Base-by-base conservation (phyloP, 495 filamentous ascomycete genomes). In the Viridothelium virens region DNA sequence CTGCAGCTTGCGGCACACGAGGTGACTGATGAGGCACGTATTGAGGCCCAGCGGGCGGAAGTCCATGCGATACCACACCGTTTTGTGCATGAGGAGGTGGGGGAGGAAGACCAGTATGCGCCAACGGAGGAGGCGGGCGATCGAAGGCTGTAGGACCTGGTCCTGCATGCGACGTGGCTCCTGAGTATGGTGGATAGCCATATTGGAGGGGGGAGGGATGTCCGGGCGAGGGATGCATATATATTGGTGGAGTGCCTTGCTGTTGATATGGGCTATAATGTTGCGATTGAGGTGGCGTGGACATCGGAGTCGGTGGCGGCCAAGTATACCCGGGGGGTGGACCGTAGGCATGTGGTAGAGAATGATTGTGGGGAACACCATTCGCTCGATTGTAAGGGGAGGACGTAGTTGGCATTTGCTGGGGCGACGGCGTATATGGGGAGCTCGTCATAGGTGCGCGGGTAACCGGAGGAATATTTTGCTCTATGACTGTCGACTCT, bases 401-500 rank as follows among this genome's bases (percentile, higher is more conserved):
- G 36, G 53, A 33, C 7, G 44, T 56, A 9, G 79, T 76, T 61
- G 77, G 71, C 75, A 86, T 79, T 69, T 77, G 79, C 34, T 84
- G 81, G 25, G 83, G 79, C 44, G 80, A 74, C 16, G 82, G 80
- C 4, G 80, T 72, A 68, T 84, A 87, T 0, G 79, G 75, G 7
- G 84, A 80, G 46, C 81, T 83, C 34, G 74, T 72, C 85, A 88
- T 87, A 1, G 86, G 85, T 1, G 82, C 80, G 37, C 85, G 81
- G 31, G 86, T 87, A 2, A 87, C 85, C 12, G 86, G 79, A 41
- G 87, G 82, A 61, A 89, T 82, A 63, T 83, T 88, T 64, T 87
- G 83, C 66, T 97, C 94, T 70, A 91, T 89, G 41, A 97, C 83
- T n/a, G 92, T 96, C 4, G 95, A 93, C 76, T 98, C 94, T 1